These are phyloP conservation scores for Aspergillus ellipticus DNA, from an alignment of 495 filamentous ascomycete species.

Conservation along the genomic window DNA sequence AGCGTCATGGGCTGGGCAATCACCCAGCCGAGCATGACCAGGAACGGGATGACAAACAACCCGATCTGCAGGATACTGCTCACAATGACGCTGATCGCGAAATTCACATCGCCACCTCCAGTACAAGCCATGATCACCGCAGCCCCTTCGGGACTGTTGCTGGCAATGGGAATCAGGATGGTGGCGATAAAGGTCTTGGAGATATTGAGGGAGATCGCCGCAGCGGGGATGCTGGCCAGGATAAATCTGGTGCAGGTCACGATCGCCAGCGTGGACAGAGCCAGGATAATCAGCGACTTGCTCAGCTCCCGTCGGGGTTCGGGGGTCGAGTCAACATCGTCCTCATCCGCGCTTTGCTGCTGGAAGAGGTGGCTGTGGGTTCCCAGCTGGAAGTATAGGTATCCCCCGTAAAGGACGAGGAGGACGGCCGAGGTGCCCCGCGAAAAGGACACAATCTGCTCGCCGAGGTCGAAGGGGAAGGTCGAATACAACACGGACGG, in stretches of 20 bases:
- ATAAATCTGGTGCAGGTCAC: constrained; percentile 22
- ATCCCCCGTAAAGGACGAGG: constrained; percentile 65
- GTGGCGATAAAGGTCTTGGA: constrained; percentile 19
- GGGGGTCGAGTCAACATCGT: constrained; percentile 11
- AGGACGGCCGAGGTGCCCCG: constrained; percentile 44
- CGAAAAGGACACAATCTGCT: constrained; percentile 41
- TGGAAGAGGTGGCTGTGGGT: constrained; percentile 24
- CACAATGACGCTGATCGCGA: constrained; percentile 24
- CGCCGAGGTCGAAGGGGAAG: constrained; percentile 33
- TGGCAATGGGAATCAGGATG: constrained; percentile 29
- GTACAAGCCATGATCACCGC: constrained; percentile 20
- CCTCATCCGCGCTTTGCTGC: constrained; percentile 10
- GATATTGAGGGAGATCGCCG: constrained; percentile 7
- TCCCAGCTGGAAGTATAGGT: constrained; percentile 54
- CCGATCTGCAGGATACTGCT: constrained; percentile 29
- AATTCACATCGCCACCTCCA: constrained; percentile 23
- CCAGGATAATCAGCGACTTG: constrained; percentile 11
- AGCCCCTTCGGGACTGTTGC: constrained; percentile 23
- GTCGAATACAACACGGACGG: constrained; percentile 26
- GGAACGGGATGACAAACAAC: constrained; percentile 38
- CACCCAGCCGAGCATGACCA: constrained; percentile 40
- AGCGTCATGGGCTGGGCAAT: constrained; percentile 36
- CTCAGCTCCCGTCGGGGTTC: constrained; percentile 13
- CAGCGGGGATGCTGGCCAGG: constrained; percentile 17
- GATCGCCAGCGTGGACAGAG: constrained; percentile 13